Evolutionary conservation across 805 yeast genomes (phyloP), one percentile per base, ranked within the genome.

Genomic region (Myxozyma neglecta): DNA sequence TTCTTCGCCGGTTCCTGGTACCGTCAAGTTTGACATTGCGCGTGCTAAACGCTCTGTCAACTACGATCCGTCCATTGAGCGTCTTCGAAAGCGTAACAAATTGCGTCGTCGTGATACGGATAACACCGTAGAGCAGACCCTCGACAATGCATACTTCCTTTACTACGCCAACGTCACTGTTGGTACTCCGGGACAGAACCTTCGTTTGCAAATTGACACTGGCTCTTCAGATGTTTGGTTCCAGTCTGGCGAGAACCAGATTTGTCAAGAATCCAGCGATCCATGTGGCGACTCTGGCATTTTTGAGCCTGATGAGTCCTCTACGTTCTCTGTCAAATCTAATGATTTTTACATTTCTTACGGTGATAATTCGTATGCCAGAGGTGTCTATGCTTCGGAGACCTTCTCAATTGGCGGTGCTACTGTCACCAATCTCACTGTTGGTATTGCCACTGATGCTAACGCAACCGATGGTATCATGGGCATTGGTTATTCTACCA

Each of bases 221-320:
- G 96, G 94, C 2, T 87, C 92, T 0, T 80, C 88, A 1, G 94
- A 88, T 70, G 71, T 87, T 55, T 87, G 90, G 90, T 83, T 87
- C 49, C 62, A 65, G 56, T 57, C 67, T 16, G 61, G 60, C 52
- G 65, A 64, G 49, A 58, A 63, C 55, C 32, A 16, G 54, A 64
- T 75, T 75, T 64, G 66, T 70, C 57, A 61, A 37, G 55, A 66
- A 49, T 48, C 59, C 32, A 42, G 40, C 46, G 63, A 69, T 42
- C 61, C 64, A 20, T 72, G 75, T 54, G 56, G 68, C 11, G 57
- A 51, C 4, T 63, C 75, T 2, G 74, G 66, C 63, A 67, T 67
- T 50, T 77, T 75, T 60, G 67, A 72, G 59, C 59, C 70, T n/a
- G 61, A 65, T 52, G 57, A 68, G 34, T 73, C 77, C 32, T 55